Conservation (phyloP, 1,284 basidiomycete species). For the Grifola frondosa region DNA sequence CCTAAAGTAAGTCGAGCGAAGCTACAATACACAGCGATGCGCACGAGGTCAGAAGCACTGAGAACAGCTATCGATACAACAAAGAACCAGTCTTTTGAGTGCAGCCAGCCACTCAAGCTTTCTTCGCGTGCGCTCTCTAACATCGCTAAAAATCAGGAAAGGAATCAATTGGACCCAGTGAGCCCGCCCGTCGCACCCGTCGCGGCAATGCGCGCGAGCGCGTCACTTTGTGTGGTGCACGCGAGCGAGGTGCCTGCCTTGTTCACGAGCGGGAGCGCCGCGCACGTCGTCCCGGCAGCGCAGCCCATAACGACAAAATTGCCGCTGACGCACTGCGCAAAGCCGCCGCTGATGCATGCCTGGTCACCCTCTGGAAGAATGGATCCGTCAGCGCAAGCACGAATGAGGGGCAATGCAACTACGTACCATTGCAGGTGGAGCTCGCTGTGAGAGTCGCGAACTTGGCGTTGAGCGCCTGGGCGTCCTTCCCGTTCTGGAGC, state of each 20-base stretch:
- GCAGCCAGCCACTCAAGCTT: background rate
- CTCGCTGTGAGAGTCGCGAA: slow-evolving; percentile 42
- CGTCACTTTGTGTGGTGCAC: slow-evolving; percentile 53
- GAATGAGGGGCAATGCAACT: background rate
- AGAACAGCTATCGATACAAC: slow-evolving; percentile 5
- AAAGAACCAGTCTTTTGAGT: slow-evolving; percentile 3
- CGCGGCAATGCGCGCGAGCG: slow-evolving; percentile 47
- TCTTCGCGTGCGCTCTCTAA: background rate
- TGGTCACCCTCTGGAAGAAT: slow-evolving; percentile 38
- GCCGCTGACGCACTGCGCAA: slow-evolving; percentile 45
- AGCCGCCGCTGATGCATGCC: slow-evolving; percentile 34
- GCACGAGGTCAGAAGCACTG: too few species aligned
- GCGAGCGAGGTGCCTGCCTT: slow-evolving; percentile 53
- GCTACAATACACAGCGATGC: too few species aligned
- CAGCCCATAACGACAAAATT: slow-evolving; percentile 46
- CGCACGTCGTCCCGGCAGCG: slow-evolving; percentile 41
- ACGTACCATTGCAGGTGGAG: slow-evolving; percentile 39
- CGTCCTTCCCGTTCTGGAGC: slow-evolving; percentile 46
- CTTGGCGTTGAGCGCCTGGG: slow-evolving; percentile 50
- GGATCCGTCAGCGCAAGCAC: background rate
- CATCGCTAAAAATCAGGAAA: background rate
- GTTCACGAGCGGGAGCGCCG: slow-evolving; percentile 61
- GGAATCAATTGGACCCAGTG: slow-evolving; percentile 24
- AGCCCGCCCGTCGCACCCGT: slow-evolving; percentile 48
- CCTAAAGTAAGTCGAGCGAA: too few species aligned